A percentile compares a stretch with the other conserved stretches of the same genome.
Conservation (phyloP, 2,329 filamentous ascomycete genomes). For the Sclerotinia subarctica region DNA sequence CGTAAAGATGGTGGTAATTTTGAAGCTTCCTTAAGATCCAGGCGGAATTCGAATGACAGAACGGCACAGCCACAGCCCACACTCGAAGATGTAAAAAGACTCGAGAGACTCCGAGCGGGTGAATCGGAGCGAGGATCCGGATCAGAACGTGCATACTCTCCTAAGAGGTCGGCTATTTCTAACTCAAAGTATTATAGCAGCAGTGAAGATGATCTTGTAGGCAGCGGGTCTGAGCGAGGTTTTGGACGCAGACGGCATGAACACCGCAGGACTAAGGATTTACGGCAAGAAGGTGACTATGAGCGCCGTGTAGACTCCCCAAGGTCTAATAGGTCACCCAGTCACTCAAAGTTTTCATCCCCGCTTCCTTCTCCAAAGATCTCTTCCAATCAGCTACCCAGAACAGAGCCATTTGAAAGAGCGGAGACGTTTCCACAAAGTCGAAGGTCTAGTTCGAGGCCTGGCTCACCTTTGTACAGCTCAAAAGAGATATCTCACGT, state of each 20-base stretch:
- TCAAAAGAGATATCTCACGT: slow-evolving; percentile 24
- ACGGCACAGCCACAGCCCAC: slow-evolving; percentile 29
- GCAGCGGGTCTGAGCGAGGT: slow-evolving; percentile 33
- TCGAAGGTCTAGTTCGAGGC: slow-evolving; percentile 26
- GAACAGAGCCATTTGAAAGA: slow-evolving; percentile 31
- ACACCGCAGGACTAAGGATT: slow-evolving; percentile 19
- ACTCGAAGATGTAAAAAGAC: slow-evolving; percentile 28
- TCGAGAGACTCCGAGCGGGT: slow-evolving; percentile 27
- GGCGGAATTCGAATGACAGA: slow-evolving; percentile 31
- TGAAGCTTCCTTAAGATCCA: slow-evolving; percentile 25
- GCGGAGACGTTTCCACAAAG: slow-evolving; percentile 32
- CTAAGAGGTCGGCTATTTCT: slow-evolving; percentile 28
- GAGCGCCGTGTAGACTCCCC: slow-evolving; percentile 27
- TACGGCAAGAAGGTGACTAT: slow-evolving; percentile 28
- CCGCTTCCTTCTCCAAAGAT: slow-evolving; percentile 36
- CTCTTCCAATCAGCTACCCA: slow-evolving; percentile 32
- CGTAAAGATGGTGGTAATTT: slow-evolving; percentile 27
- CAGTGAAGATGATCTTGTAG: slow-evolving; percentile 35
- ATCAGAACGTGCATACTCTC: slow-evolving; percentile 25
- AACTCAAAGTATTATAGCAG: slow-evolving; percentile 29
- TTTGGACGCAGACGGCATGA: slow-evolving; percentile 23
- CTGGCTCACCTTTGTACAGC: slow-evolving; percentile 33
- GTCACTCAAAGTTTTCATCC: slow-evolving; percentile 28
- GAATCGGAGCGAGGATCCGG: slow-evolving; percentile 26
- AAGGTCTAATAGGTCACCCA: slow-evolving; percentile 31